Percentiles rank a stretch among this genome's conserved stretches.
These are phyloP conservation scores for Pseudoneurospora amorphoporcata DNA, from an alignment of 495 filamentous ascomycete species.

Conservation along the genomic window DNA sequence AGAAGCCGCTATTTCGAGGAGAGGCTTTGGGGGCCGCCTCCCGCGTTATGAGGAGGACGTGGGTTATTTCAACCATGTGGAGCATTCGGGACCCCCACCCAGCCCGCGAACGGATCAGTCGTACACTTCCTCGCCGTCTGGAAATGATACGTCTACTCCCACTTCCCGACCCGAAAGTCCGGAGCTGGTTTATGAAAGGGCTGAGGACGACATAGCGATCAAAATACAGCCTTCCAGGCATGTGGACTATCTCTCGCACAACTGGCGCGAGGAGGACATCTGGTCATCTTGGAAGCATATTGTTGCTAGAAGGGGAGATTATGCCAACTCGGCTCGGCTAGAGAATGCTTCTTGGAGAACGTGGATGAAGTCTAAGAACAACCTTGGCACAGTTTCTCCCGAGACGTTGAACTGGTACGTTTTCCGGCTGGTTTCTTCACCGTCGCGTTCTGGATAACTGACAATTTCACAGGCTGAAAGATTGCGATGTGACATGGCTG, in stretches of 20 bases:
- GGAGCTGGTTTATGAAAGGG: slow-evolving; percentile 31
- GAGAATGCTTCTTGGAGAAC: slow-evolving; percentile 98
- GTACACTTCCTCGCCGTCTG: slow-evolving; percentile 35
- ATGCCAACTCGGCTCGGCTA: slow-evolving; percentile 68
- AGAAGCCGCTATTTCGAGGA: slow-evolving; percentile 29
- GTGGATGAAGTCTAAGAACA: slow-evolving; percentile 88
- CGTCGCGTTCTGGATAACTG: slow-evolving; percentile 3
- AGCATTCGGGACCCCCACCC: slow-evolving; percentile 38
- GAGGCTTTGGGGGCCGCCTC: slow-evolving; percentile 38
- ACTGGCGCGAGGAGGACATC: slow-evolving; percentile 95
- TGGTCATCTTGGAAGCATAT: slow-evolving; percentile 97
- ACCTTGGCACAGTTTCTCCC: slow-evolving; percentile 75
- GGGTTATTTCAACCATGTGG: slow-evolving; percentile 32
- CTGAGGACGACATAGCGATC: slow-evolving; percentile 77
- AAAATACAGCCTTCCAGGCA: slow-evolving; percentile 72
- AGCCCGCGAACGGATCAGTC: slow-evolving; percentile 34
- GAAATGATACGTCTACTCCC: slow-evolving; percentile 30
- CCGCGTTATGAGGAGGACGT: slow-evolving; percentile 48
- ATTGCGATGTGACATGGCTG: slow-evolving; percentile 95
- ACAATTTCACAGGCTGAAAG: slow-evolving; percentile 64
- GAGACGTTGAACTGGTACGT: slow-evolving; percentile 83
- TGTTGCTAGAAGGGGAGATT: slow-evolving; percentile 62
- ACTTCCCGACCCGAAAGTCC: slow-evolving; percentile 40
- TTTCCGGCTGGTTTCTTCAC: neutral
- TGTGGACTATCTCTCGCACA: slow-evolving; percentile 92